Evolutionary conservation across 192 early-diverging fungal species (phyloP).

Genomic region (Coemansia sp.): DNA sequence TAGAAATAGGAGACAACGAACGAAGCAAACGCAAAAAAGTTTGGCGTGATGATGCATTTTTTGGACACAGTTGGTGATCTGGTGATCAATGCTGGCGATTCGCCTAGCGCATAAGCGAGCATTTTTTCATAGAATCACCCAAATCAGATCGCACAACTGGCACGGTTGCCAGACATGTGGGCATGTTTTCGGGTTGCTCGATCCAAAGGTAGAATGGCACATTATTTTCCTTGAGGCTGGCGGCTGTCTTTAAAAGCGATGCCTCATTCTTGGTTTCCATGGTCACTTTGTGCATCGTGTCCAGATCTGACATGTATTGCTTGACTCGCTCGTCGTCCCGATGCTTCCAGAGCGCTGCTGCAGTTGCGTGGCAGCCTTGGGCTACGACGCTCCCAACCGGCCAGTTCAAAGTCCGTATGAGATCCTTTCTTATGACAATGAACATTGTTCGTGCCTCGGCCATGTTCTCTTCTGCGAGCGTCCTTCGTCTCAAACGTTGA

Average conservation of each 20-base stretch:
- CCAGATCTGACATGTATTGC: constrained; percentile 59
- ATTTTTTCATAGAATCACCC: constrained; percentile 52
- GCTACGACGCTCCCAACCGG: constrained; percentile 70
- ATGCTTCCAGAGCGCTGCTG: constrained; percentile 63
- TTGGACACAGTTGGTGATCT: neutral
- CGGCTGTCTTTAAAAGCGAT: constrained; percentile 60
- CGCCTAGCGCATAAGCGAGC: constrained; percentile 34
- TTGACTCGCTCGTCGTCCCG: constrained; percentile 62
- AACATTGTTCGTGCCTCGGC: constrained; percentile 74
- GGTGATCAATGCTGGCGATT: neutral
- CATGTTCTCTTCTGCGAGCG: constrained; percentile 13
- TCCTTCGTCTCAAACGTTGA: neutral
- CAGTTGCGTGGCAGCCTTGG: constrained; percentile 73
- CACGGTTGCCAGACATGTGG: constrained; percentile 69
- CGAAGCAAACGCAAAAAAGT: neutral
- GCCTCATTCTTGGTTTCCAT: constrained; percentile 71
- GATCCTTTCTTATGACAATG: constrained; percentile 76
- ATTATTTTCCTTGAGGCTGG: constrained; percentile 54
- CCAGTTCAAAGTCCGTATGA: constrained; percentile 60
- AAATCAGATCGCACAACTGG: constrained; percentile 59
- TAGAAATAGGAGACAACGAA: neutral
- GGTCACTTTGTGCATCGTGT: constrained; percentile 75
- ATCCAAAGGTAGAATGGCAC: constrained; percentile 68
- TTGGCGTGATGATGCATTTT: neutral
- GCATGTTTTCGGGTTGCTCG: constrained; percentile 75